A percentile compares a stretch with the other conserved stretches of the same genome.
These are phyloP conservation scores for Penicillium verhagenii DNA, from an alignment of 495 filamentous ascomycete species.

Conservation along the genomic window DNA sequence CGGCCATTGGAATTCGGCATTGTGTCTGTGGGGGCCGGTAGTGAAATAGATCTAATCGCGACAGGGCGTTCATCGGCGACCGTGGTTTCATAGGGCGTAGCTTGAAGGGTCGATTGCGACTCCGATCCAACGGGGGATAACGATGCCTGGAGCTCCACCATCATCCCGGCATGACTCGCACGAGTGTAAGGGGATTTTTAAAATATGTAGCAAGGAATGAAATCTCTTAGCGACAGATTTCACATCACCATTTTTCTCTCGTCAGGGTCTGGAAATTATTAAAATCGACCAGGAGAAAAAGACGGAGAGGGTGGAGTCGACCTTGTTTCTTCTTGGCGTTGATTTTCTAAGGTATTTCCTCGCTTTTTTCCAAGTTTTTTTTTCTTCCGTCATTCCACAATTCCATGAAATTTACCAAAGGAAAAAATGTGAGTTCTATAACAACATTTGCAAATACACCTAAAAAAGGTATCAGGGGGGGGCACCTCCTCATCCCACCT, in stretches of 20 bases:
- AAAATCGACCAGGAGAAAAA: conserved; percentile 18
- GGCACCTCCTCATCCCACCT: neutral
- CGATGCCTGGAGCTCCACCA: conserved; percentile 37
- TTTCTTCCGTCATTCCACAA: no score
- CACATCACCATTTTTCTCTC: conserved; percentile 15
- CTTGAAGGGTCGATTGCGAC: conserved; percentile 24
- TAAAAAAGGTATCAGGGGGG: neutral
- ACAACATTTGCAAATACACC: neutral
- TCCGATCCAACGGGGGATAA: conserved; percentile 32
- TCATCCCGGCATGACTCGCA: conserved; percentile 46
- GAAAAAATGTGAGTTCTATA: neutral
- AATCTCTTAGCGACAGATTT: conserved; percentile 1
- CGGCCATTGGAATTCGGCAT: conserved; percentile 27
- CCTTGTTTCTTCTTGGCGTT: conserved; percentile 22
- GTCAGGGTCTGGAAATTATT: conserved; percentile 23
- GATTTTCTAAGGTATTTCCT: neutral
- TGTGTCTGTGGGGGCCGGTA: conserved; percentile 25
- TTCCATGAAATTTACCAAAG: neutral
- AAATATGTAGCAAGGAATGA: conserved; percentile 4
- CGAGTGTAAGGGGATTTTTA: no score
- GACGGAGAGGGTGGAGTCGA: conserved; percentile 18
- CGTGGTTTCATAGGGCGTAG: conserved; percentile 32
- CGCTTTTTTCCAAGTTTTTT: no score
- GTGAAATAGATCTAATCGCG: conserved; percentile 32
- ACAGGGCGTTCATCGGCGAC: conserved; percentile 22